Base-by-base conservation (phyloP, 495 filamentous ascomycete genomes). In the Penicillium herquei region DNA sequence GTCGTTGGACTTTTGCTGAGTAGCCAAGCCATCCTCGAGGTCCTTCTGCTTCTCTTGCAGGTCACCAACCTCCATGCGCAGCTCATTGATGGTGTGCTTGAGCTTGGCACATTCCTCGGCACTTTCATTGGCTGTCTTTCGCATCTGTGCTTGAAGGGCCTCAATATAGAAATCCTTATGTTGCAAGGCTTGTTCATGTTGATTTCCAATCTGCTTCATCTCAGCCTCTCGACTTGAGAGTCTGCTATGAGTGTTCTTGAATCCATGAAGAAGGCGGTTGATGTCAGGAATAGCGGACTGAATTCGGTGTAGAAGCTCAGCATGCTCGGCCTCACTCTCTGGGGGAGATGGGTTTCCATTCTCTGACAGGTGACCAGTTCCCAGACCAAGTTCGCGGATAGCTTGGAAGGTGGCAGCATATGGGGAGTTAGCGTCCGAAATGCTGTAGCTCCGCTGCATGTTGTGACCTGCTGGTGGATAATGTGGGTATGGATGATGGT, bases 11-110 rank as follows among this genome's bases (percentile, higher is more conserved):
- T 70, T 75, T 46, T 77, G 73, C 6, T 73, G 74, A 13, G 59
- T 61, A 7, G 63, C 63, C 16, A 80, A 49, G 31, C 56, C 72
- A 30, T 79, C 70, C 56, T 78, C 70, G 7, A 84, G 66, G 37
- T 82, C 78, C 30, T 75, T 78, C 21, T 84, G 71, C 61, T 80
- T 76, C 37, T 79, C 79, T 43, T 83, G 80, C 16, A 86, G 63
- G 52, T 83, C 80, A 21, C 74, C 75, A 6, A 88, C 71, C 63
- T 88, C 85, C 32, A 77, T 68, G 11, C 76, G 79, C 5, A 82
- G 66, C 45, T 79, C 75, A 37, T 72, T 77, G 65, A 81, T 74
- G 32, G 69, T 73, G 26, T 78, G 74, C 56, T 75, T 79, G 37
- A 81, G 64, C 32, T 65, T 73, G 16, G 72, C 68, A 35, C 65